Evolutionary conservation across 805 yeast species (phyloP).

Genomic region (Pichia nanzhaoensis): DNA sequence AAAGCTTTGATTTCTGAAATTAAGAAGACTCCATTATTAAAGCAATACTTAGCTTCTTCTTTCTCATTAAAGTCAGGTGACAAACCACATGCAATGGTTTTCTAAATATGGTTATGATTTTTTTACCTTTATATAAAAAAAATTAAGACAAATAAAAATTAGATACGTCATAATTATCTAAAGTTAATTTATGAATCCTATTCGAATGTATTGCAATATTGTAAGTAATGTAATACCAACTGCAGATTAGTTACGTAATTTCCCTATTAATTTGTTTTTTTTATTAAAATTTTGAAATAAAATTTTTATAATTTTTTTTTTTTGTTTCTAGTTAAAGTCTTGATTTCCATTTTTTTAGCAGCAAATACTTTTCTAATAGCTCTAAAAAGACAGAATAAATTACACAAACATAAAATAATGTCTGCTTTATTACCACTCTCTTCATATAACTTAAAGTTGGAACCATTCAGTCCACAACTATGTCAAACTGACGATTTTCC

Average conservation of each 20-base stretch:
- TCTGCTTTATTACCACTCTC: constrained; percentile 75
- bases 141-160: constrained; percentile 11
- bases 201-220: background rate
- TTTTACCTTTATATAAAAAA: constrained; percentile 12
- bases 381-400: background rate
- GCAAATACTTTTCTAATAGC: no score
- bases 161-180: constrained; percentile 1
- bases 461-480: constrained; percentile 82
- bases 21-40: constrained; percentile 95
- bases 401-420: constrained; percentile 34
- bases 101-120: constrained; percentile 43
- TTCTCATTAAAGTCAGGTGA: constrained; percentile 98
- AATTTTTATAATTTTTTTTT: no score
- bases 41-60: constrained; percentile 91
- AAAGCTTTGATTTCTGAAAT: constrained; percentile 86
- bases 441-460: constrained; percentile 75
- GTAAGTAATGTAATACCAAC: background rate
- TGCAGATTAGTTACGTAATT: background rate
- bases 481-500: constrained; percentile 85
- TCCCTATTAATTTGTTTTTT: no score
- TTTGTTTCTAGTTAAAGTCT: no score
- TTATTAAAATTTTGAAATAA: no score
- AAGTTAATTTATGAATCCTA: background rate
- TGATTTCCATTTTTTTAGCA: no score
- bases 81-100: constrained; percentile 96